A percentile compares a stretch with the other conserved stretches of the same genome.
These are phyloP conservation scores for Martiniozyma abietophila DNA, from an alignment of 805 yeast genomes.

Conservation along the genomic window DNA sequence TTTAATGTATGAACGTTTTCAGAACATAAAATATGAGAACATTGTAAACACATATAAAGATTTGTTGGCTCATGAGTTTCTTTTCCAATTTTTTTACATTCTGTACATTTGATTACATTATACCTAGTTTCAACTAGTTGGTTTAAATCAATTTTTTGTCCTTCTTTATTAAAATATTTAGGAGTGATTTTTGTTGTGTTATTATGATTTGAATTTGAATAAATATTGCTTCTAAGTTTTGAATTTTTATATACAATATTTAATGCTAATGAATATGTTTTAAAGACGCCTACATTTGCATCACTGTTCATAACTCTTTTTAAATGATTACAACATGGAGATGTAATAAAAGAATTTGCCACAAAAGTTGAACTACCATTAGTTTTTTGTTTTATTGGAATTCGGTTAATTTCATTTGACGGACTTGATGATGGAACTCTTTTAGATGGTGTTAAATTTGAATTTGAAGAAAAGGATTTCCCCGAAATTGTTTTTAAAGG, in stretches of 20 bases:
- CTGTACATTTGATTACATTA: slow-evolving; percentile 40
- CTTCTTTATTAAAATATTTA: slow-evolving; percentile 27
- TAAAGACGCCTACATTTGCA: slow-evolving; percentile 39
- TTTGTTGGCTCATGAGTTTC: background rate
- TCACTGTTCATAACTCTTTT: slow-evolving; percentile 37
- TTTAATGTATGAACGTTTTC: slow-evolving; percentile 34
- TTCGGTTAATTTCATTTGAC: too few relatives aligned
- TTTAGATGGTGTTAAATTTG: slow-evolving; percentile 5
- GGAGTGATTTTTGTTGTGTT: background rate
- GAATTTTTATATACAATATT: slow-evolving; percentile 26
- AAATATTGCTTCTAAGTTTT: too few relatives aligned
- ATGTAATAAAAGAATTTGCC: slow-evolving; percentile 21
- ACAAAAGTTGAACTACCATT: too few relatives aligned
- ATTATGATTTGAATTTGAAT: slow-evolving; percentile 6
- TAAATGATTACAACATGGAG: slow-evolving; percentile 43
- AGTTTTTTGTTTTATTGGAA: background rate
- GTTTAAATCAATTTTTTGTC: slow-evolving; percentile 29
- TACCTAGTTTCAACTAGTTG: slow-evolving; percentile 34
- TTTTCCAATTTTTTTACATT: slow-evolving; percentile 35
- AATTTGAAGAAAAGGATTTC: background rate
- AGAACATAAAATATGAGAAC: slow-evolving; percentile 70
- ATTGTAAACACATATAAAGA: slow-evolving; percentile 61
- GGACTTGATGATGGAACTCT: background rate
- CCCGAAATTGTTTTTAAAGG: slow-evolving; percentile 13
- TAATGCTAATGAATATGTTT: slow-evolving; percentile 44